Evolutionary conservation across 371 early-diverging fungal genomes (phyloP), one percentile per base, ranked within the genome.

Genomic region (Mortierella sp.): DNA sequence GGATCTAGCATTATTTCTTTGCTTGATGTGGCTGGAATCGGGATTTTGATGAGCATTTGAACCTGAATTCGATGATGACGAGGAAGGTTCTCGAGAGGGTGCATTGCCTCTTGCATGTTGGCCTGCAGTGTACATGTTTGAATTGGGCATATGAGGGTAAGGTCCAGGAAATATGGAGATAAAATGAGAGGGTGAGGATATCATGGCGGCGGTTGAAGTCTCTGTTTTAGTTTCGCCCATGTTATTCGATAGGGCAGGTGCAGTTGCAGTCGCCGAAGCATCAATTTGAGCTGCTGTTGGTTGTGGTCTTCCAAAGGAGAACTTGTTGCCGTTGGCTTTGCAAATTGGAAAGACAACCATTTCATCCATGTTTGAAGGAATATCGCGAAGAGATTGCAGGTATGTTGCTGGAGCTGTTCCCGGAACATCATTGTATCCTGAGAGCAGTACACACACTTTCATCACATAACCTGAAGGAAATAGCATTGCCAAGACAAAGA

Each of bases 401-500:
- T 73, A 73, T 16, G 47, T 62, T 28, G 54, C 20, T 20, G 68
- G 49, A 10, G 70, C 24, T 20, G 66, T 32, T 55, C 67, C 64
- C 77, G 70, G 62, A 77, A 83, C 26, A 81, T 75, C 51, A 72
- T 45, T 43, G 83, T 67, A 69, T 2, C 84, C 84, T 0, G 88
- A 87, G 54, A 89, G 83, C 45, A 87, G 79, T 11, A 89, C 85
- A 43, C 87, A 84, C 26, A 77, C 62, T 64, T 90, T 90, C 90
- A 90, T 90, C 28, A 90, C 54, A 37, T 84, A 84, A 28, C 88
- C 87, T 72, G 78, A 73, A 18, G 75, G 73, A 28, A 66, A 73
- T 16, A 86, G 69, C 67, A 85, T 32, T 28, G 77, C 64, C 20
- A 86, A 59, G 2, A 86, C 77, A 14, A 86, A 62, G 2, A 85